Percentiles rank a stretch among this genome's conserved stretches.
These are phyloP conservation scores for Cytospora piceae DNA, from an alignment of 2,329 filamentous ascomycete genomes.

Conservation along the genomic window DNA sequence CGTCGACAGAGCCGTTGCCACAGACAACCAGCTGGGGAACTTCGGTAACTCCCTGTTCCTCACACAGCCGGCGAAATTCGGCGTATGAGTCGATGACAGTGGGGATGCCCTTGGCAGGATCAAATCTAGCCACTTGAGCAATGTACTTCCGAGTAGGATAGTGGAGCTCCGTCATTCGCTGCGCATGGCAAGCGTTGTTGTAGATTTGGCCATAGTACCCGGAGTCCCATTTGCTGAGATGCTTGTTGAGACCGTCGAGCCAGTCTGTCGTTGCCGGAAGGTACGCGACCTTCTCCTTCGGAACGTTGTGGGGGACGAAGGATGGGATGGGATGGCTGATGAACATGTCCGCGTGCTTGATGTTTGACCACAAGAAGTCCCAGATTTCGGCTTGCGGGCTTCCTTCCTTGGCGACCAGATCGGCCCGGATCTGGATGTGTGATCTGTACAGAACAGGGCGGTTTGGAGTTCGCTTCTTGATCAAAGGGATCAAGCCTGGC, in stretches of 20 bases:
- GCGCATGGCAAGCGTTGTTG: constrained; percentile 61
- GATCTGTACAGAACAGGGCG: constrained; percentile 80
- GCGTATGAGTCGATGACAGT: constrained; percentile 78
- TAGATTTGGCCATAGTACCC: constrained; percentile 78
- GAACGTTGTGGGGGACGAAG: constrained; percentile 74
- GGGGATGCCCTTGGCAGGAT: constrained; percentile 80
- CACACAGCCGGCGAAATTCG: constrained; percentile 66
- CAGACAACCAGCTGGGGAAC: constrained; percentile 76
- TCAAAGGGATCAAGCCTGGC: constrained; percentile 75
- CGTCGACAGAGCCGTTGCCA: constrained; percentile 80
- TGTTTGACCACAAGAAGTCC: constrained; percentile 74
- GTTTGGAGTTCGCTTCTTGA: constrained; percentile 71
- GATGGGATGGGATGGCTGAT: constrained; percentile 78
- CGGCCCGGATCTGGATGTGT: constrained; percentile 81
- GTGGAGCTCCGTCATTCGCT: constrained; percentile 62
- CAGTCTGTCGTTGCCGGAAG: constrained; percentile 83
- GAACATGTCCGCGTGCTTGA: constrained; percentile 74
- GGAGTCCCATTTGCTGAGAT: constrained; percentile 69
- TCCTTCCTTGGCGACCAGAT: constrained; percentile 65
- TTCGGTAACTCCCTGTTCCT: constrained; percentile 54
- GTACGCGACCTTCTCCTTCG: constrained; percentile 69
- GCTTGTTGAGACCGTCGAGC: constrained; percentile 81
- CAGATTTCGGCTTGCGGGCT: constrained; percentile 75
- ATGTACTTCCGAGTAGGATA: constrained; percentile 72
- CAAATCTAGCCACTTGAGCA: constrained; percentile 79